A percentile compares a stretch with the other conserved stretches of the same genome.
phyloP scores from a whole-genome alignment of 306 rosid species.

The Citrullus mucosospermus region DNA sequence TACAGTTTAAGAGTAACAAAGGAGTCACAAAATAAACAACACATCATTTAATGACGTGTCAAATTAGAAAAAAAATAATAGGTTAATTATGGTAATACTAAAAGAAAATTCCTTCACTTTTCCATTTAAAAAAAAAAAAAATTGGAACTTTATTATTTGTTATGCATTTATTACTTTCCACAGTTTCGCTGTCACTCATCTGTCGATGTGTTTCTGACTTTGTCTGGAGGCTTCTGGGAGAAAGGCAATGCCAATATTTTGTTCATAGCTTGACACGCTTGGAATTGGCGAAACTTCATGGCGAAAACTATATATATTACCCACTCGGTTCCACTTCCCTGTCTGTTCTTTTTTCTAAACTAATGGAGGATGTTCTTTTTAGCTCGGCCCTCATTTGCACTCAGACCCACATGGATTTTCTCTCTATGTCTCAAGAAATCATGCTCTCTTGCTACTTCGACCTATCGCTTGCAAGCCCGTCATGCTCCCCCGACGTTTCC shows the following conservation, averaged over 20 bases:
- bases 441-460: constrained; percentile 7
- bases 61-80: too few relatives aligned
- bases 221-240: background rate
- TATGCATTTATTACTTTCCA: background rate
- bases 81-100: too few relatives aligned
- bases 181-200: background rate
- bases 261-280: background rate
- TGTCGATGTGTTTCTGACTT: background rate
- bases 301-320: background rate
- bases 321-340: background rate
- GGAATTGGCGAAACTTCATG: background rate
- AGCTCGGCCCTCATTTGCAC: constrained; percentile 3
- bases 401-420: constrained; percentile 13
- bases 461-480: background rate
- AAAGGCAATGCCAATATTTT: background rate
- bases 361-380: constrained; percentile 28
- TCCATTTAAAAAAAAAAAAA: too few relatives aligned
- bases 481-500: background rate
- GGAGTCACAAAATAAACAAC: too few relatives aligned
- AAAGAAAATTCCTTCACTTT: too few relatives aligned
- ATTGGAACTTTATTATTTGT: too few relatives aligned
- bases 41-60: too few relatives aligned
- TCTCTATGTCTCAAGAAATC: background rate
- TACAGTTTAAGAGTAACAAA: too few relatives aligned
- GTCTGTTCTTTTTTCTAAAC: background rate